Conservation (phyloP, 192 early-diverging fungal species). For the Dissophora ornata region DNA sequence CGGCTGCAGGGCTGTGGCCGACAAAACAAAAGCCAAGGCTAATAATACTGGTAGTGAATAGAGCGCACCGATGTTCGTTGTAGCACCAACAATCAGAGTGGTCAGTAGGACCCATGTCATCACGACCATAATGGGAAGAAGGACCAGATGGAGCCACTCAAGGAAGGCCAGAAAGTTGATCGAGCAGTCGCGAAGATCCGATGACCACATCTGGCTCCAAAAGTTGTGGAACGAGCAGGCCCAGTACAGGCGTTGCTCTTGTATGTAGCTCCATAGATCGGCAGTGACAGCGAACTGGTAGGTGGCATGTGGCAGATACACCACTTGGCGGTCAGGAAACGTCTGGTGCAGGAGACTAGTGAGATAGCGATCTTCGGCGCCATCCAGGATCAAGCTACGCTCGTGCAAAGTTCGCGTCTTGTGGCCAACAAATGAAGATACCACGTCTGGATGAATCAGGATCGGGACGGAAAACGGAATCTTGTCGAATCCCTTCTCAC, state of each 20-base stretch:
- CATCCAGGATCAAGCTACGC: constrained; percentile 5
- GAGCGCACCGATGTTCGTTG: not conserved
- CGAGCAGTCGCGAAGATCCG: constrained; percentile 1
- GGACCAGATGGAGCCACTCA: constrained; percentile 9
- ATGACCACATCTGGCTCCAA: constrained; percentile 19
- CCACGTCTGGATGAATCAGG: constrained; percentile 32
- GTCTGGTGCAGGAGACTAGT: constrained; percentile 22
- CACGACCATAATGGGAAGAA: constrained; percentile 8
- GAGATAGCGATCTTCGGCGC: constrained; percentile 27
- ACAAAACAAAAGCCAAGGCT: constrained; percentile 7
- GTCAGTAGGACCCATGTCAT: not conserved
- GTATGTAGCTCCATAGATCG: not conserved
- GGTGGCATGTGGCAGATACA: constrained; percentile 19
- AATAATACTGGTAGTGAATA: constrained; percentile 13
- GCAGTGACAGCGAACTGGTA: not conserved
- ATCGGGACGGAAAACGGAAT: constrained; percentile 8
- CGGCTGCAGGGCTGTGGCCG: constrained; percentile 2
- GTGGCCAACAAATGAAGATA: constrained; percentile 6
- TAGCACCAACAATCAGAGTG: constrained; percentile 12
- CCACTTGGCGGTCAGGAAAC: constrained; percentile 10
- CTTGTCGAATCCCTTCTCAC: not conserved
- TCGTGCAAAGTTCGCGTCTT: constrained; percentile 19
- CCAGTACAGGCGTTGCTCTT: not conserved
- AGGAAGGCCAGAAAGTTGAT: constrained; percentile 20
- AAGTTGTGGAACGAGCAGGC: constrained; percentile 4